Evolutionary conservation across 2,329 filamentous ascomycete species (phyloP), one percentile per base, ranked within the genome.

Genomic region (Colletotrichum liriopes): DNA sequence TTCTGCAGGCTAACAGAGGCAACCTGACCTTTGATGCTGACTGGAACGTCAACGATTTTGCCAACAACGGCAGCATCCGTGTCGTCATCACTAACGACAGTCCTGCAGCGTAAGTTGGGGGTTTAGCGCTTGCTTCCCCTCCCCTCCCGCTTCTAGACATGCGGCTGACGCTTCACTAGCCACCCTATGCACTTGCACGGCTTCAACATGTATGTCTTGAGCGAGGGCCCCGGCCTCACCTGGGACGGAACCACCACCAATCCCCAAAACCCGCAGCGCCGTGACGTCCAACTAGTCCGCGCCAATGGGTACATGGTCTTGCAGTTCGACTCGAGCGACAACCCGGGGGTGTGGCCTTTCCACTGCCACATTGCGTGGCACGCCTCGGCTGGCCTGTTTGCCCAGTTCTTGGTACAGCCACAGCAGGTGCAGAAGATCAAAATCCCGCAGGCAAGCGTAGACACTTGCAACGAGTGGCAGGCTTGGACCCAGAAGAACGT

Each of bases 151-250:
- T 29, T 23, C 47, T 51, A 14, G 9, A 26, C 23, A 26, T 26
- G 23, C 23, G 23, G 23, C 26, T 52, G 14, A 52, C 14, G 7
- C 14, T 5, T 9, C 14, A 2, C 14, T 20, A 52, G 87, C 1
- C 88, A 93, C 75, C 91, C 92, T 0, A 91, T 93, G 80, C 91
- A 94, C 79, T 79, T 93, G 4, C 92, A 94, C 82, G 91, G 91
- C 18, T 89, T 92, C 80, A 92, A 94, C 82, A 92, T 94, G 84
- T 91, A 90, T 77, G 82, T 94, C 56, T 84, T 94, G 1, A 83
- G 88, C 43, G 86, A 88, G 74, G 86, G 87, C 2, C 66, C 77
- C 6, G 85, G 86, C 3, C 60, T 64, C 8, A 62, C 76, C 5
- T 89, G 84, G 85, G 81, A 85, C 76, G 82, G 84, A 47, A 80